These are phyloP conservation scores for Verticillium zaregamsianum DNA, from an alignment of 2,329 filamentous ascomycete genomes.

Conservation along the genomic window DNA sequence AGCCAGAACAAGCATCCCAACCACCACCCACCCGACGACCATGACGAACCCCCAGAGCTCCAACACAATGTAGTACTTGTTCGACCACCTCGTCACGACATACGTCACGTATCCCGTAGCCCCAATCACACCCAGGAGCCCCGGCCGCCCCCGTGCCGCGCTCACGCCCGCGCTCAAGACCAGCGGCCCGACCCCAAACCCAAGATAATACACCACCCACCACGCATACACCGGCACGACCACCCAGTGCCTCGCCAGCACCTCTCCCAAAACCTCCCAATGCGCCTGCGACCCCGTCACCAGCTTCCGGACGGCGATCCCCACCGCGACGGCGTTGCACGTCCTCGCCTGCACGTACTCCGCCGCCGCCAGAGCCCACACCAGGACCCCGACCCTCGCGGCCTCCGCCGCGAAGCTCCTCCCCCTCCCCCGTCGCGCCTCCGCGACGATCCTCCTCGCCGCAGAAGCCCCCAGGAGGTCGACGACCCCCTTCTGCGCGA, in stretches of 20 bases:
- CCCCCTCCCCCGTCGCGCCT: not conserved
- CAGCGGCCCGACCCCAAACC: conserved; percentile 1
- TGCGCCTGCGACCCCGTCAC: conserved; percentile 1
- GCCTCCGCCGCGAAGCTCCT: conserved; percentile 2
- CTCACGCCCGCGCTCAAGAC: not conserved
- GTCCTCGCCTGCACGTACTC: conserved; percentile 25
- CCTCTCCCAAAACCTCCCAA: not conserved
- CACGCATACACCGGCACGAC: not conserved
- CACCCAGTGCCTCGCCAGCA: not conserved
- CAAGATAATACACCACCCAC: not conserved
- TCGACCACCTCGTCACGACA: conserved; percentile 23
- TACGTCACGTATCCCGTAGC: conserved; percentile 17
- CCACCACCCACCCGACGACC: conserved; percentile 15
- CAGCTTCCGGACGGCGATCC: conserved; percentile 19
- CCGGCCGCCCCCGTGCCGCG: conserved; percentile 3
- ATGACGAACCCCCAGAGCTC: conserved; percentile 31
- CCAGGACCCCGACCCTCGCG: conserved; percentile 1
- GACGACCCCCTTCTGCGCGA: conserved; percentile 13
- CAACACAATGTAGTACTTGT: conserved; percentile 31
- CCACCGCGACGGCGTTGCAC: conserved; percentile 20
- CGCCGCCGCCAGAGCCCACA: conserved; percentile 19
- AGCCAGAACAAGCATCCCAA: conserved; percentile 5
- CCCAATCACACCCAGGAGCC: conserved; percentile 9
- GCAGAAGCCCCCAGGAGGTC: conserved; percentile 10
- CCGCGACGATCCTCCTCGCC: not conserved